Evolutionary conservation across 2,329 filamentous ascomycete genomes (phyloP).

Genomic region (Microsporum canis): DNA sequence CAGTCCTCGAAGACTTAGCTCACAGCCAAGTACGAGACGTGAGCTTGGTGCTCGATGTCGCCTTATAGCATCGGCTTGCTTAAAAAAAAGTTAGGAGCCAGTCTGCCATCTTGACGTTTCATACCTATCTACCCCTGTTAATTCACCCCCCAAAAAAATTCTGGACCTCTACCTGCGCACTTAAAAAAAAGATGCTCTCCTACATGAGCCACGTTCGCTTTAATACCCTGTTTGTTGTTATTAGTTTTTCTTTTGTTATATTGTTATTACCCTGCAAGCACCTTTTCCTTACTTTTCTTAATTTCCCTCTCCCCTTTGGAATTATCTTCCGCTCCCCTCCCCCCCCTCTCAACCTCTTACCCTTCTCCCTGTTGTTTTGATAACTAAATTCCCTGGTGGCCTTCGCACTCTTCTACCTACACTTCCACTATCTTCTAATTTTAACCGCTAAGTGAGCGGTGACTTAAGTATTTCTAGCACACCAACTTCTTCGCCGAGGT

Average conservation of each 20-base stretch:
- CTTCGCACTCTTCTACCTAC: background rate
- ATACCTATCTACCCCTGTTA: background rate
- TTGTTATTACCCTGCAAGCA: background rate
- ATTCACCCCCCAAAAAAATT: background rate
- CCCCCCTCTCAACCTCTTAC: background rate
- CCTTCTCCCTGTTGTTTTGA: background rate
- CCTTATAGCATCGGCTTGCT: slow-evolving; percentile 40
- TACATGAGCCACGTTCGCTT: slow-evolving; percentile 7
- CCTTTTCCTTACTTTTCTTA: background rate
- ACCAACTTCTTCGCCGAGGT: background rate
- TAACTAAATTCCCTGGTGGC: background rate
- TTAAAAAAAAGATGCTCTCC: background rate
- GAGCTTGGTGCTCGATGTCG: slow-evolving; percentile 90
- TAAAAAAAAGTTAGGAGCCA: background rate
- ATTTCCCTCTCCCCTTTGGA: background rate
- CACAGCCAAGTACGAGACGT: slow-evolving; percentile 83
- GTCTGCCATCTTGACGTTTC: background rate
- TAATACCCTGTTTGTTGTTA: slow-evolving; percentile 15
- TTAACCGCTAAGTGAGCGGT: background rate
- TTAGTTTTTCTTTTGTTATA: slow-evolving; percentile 18
- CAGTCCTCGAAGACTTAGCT: slow-evolving; percentile 93
- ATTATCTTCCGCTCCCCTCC: background rate
- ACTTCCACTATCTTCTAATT: background rate
- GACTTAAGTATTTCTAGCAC: background rate
- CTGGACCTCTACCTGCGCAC: background rate